phyloP scores from a whole-genome alignment of 768 basidiomycete genomes.

The Tephrocybe rancida region DNA sequence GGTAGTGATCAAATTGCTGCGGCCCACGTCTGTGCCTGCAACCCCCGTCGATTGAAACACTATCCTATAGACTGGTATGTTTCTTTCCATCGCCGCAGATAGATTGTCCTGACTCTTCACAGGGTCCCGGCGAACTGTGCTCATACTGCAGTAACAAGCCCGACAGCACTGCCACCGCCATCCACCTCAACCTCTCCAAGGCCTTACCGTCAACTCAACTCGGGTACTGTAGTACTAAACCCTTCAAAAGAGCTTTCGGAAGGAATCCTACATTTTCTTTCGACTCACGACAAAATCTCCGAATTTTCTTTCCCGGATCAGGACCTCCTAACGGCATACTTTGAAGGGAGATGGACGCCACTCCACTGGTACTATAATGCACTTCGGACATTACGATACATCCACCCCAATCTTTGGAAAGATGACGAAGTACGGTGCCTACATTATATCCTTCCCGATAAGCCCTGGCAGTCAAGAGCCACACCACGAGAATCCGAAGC shows the following conservation, averaged over 20 bases:
- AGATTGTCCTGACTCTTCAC: constrained; percentile 15
- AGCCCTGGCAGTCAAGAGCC: constrained; percentile 75
- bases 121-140: constrained; percentile 96
- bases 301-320: constrained; percentile 83
- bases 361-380: constrained; percentile 92
- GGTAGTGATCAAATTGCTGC: constrained; percentile 81
- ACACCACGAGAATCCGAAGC: constrained; percentile 34
- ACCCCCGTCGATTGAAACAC: constrained; percentile 80
- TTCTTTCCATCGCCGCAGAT: constrained; percentile 14
- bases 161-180: constrained; percentile 41
- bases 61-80: constrained; percentile 89
- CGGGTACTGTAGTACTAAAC: constrained; percentile 82
- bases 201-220: constrained; percentile 85
- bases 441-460: constrained; percentile 86
- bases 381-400: constrained; percentile 77
- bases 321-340: constrained; percentile 83
- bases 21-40: constrained; percentile 91
- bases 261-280: constrained; percentile 58
- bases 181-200: constrained; percentile 53
- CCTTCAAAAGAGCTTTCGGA: constrained; percentile 65
- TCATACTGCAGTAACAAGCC: constrained; percentile 58
- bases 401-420: constrained; percentile 79
- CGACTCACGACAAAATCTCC: constrained; percentile 39
- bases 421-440: constrained; percentile 86
- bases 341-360: constrained; percentile 76